Base-by-base conservation (phyloP, 2,329 filamentous ascomycete species). In the Pseudogymnoascus sp. region DNA sequence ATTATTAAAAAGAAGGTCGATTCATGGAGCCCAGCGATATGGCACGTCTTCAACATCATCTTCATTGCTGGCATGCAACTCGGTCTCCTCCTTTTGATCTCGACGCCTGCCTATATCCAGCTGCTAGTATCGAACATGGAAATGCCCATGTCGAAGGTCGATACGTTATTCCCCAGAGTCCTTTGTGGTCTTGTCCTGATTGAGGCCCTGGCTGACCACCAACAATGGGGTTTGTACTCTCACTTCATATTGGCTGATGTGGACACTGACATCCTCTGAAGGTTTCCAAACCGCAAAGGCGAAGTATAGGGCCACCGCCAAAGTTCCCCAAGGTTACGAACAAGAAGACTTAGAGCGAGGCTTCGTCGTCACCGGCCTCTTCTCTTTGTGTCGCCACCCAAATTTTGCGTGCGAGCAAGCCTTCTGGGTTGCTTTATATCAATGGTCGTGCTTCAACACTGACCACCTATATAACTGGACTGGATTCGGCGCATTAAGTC, bases 381-480 rank as follows among this genome's bases (percentile, higher is more conserved):
- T 90, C 88, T 88, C 86, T 0, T 92, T 87, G 78, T 93, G 89
- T 69, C 84, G 94, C 53, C 95, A 99, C 74, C 94, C 94, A 59
- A 99, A 99, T 75, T 99, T 97, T 72, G 85, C 90, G 4, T 91
- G 90, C 4, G 94, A 99, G 76, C 94, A 97, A 77, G 80, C 86
- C 31, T 86, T 97, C 70, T 99, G 94, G 94, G 81, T 96, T 62
- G 78, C 86, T 7, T 76, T 97, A 61, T 97, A 97, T 75, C 84
- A 91, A 71, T 99, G 93, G 94, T 85, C 84, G 68, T 93, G 89
- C 75, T 88, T 85, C 72, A 83, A 86, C 62, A 90, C 87, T 33
- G 82, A 86, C 63, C 85, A 81, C 1, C 79, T 87, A 44, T 87
- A 87, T 73, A 93, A 89, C 75, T 99, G 92, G 91, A 86, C 89